Percentiles rank a stretch among this genome's conserved stretches.
Conservation (phyloP, 139 green algal species). For the Tetradesmus obliquus region DNA sequence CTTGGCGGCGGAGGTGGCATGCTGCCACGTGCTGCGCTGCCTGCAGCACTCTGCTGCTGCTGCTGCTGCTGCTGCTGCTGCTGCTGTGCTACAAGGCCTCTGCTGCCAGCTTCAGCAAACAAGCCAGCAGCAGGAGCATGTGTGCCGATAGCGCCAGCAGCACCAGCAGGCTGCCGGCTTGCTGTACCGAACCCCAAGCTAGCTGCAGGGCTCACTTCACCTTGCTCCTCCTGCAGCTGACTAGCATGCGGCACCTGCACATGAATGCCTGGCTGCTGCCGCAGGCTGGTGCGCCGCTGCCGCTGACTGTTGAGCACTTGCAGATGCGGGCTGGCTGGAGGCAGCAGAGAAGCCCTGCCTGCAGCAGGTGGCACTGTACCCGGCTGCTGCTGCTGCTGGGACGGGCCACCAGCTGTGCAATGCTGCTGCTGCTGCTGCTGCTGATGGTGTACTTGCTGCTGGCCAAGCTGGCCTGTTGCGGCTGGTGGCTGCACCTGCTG, state of each 20-base stretch:
- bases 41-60: not conserved
- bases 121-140: not conserved
- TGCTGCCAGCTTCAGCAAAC: not conserved
- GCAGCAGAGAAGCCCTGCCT: not conserved
- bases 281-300: not conserved
- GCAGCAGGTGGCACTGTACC: not conserved
- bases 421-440: not conserved
- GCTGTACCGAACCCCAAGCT: not conserved
- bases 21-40: not conserved
- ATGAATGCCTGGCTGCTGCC: not conserved
- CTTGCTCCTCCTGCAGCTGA: not conserved
- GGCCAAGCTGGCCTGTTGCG: not conserved
- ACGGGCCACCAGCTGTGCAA: not conserved
- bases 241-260: not conserved
- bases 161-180: not conserved
- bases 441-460: not conserved
- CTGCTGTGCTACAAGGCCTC: not conserved
- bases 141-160: not conserved
- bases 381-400: not conserved
- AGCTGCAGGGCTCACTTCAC: not conserved
- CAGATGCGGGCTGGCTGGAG: not conserved
- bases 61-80: not conserved
- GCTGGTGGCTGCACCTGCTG: constrained; percentile 1
- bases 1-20: constrained; percentile 25
- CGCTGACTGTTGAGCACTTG: not conserved